phyloP scores from a whole-genome alignment of 441 rosid species.

The Corymbia calophylla region DNA sequence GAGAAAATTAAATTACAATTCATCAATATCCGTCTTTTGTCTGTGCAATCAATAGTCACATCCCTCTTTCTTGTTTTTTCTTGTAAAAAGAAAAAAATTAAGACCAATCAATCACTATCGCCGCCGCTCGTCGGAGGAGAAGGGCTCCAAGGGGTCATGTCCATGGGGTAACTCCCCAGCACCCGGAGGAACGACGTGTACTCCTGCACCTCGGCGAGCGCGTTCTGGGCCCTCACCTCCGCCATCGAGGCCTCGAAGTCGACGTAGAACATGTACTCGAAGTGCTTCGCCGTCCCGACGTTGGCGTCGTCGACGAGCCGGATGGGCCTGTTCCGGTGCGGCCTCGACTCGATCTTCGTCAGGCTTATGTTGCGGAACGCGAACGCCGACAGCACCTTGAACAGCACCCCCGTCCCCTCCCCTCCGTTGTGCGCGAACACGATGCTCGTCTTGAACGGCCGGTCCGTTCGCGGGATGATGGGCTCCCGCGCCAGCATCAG shows the following conservation, averaged over 20 bases:
- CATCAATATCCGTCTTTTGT: background rate
- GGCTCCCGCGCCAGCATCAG: slow-evolving; percentile 97
- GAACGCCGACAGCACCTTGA: slow-evolving; percentile 90
- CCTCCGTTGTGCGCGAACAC: slow-evolving; percentile 77
- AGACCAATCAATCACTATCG: background rate
- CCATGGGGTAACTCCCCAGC: slow-evolving; percentile 96
- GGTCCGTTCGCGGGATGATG: slow-evolving; percentile 84
- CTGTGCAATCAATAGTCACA: slow-evolving; percentile 6
- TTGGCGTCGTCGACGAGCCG: slow-evolving; percentile 74
- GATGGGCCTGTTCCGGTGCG: slow-evolving; percentile 76
- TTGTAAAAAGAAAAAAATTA: background rate
- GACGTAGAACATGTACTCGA: slow-evolving; percentile 84
- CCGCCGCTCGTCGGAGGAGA: slow-evolving; percentile 16
- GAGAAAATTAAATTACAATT: background rate
- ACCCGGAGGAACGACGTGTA: slow-evolving; percentile 94
- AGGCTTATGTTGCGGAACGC: slow-evolving; percentile 84
- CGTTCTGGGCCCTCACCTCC: slow-evolving; percentile 88
- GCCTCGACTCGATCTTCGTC: slow-evolving; percentile 94
- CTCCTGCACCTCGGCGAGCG: slow-evolving; percentile 91
- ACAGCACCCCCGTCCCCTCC: slow-evolving; percentile 86
- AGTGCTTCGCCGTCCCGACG: slow-evolving; percentile 81
- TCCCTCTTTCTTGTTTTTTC: background rate
- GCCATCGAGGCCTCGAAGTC: slow-evolving; percentile 99
- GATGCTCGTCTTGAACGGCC: slow-evolving; percentile 95
- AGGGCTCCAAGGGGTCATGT: slow-evolving; percentile 90